phyloP scores from a whole-genome alignment of 805 yeast genomes.

The Kodamaea neixiangensis region DNA sequence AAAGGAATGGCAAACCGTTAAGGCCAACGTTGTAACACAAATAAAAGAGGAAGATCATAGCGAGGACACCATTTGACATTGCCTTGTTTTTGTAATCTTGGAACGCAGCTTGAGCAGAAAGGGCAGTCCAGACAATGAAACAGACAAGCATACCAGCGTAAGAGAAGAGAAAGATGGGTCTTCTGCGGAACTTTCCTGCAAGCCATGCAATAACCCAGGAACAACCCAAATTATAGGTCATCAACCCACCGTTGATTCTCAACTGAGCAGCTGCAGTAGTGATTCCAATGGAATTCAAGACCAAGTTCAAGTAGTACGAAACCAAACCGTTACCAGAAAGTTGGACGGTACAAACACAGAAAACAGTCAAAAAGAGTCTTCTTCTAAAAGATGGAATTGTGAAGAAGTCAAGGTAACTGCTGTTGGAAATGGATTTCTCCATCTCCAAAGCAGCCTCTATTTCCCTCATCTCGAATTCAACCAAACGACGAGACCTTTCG shows the following conservation, averaged over 20 bases:
- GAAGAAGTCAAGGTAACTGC: conserved; percentile 41
- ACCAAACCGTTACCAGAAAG: conserved; percentile 55
- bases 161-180: conserved; percentile 38
- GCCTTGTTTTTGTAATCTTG: conserved; percentile 40
- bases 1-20: conserved; percentile 49
- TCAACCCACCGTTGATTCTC: conserved; percentile 52
- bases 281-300: conserved; percentile 54
- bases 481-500: conserved; percentile 17
- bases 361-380: conserved; percentile 37
- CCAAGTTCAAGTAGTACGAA: conserved; percentile 52
- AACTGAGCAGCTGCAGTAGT: conserved; percentile 46
- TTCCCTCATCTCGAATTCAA: conserved; percentile 26
- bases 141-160: conserved; percentile 36
- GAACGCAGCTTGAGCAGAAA: conserved; percentile 48
- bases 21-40: conserved; percentile 42
- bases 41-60: conserved; percentile 52
- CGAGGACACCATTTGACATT: conserved; percentile 48
- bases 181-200: conserved; percentile 31
- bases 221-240: conserved; percentile 46
- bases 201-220: conserved; percentile 23
- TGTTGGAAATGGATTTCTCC: conserved; percentile 34
- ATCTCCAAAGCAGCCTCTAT: conserved; percentile 32
- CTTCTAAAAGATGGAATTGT: conserved; percentile 41
- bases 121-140: conserved; percentile 44
- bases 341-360: conserved; percentile 42